phyloP scores from a whole-genome alignment of 1,139 yeast genomes.

The Yamadazyma spencermartinsiae region DNA sequence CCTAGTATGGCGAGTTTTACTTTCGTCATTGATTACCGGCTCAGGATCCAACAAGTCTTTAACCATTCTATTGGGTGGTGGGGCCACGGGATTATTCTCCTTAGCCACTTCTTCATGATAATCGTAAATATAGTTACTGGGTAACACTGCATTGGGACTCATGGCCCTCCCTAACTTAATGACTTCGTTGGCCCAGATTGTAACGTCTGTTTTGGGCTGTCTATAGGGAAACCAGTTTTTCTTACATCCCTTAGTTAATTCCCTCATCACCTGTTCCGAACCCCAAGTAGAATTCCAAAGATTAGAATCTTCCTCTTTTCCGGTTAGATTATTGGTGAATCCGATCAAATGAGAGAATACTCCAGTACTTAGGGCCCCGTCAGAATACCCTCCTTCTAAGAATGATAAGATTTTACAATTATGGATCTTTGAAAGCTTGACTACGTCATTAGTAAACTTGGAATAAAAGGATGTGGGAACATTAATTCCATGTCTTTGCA shows the following conservation, averaged over 20 bases:
- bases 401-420: conserved; percentile 67
- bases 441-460: conserved; percentile 71
- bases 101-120: conserved; percentile 20
- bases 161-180: conserved; percentile 66
- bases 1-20: conserved; percentile 29
- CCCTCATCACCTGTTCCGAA: conserved; percentile 60
- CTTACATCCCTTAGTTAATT: conserved; percentile 68
- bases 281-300: conserved; percentile 70
- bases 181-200: conserved; percentile 69
- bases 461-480: conserved; percentile 84
- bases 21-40: conserved; percentile 23
- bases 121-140: conserved; percentile 39
- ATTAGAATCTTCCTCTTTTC: conserved; percentile 19
- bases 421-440: conserved; percentile 61
- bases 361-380: conserved; percentile 80
- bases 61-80: conserved; percentile 29
- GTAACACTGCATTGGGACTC: conserved; percentile 59
- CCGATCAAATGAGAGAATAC: conserved; percentile 79
- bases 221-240: conserved; percentile 63
- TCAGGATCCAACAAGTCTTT: conserved; percentile 25
- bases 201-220: conserved; percentile 45
- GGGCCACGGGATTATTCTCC: conserved; percentile 2
- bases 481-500: conserved; percentile 84
- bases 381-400: conserved; percentile 87
- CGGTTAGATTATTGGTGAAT: conserved; percentile 27